Conservation (phyloP, 805 yeast genomes). For the Dipodascus geniculatus region DNA sequence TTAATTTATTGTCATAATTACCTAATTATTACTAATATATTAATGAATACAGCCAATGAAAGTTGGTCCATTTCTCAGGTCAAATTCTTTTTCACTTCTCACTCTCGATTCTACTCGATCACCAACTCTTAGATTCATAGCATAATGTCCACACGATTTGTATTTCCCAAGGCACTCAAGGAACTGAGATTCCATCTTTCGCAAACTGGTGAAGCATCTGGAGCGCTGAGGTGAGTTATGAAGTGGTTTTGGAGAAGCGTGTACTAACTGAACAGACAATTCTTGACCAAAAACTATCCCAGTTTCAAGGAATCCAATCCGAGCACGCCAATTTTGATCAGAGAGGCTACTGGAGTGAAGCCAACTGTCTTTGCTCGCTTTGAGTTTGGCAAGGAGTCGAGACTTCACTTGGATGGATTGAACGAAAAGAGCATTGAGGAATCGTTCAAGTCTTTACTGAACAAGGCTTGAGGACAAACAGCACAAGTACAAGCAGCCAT, state of each 20-base stretch:
- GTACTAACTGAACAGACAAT: too few species aligned
- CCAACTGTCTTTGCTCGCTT: slow-evolving; percentile 70
- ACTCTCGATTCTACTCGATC: not conserved
- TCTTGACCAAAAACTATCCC: slow-evolving; percentile 54
- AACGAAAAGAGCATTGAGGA: slow-evolving; percentile 31
- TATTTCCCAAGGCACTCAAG: slow-evolving; percentile 41
- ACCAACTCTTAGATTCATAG: not conserved
- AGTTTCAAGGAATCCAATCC: slow-evolving; percentile 52
- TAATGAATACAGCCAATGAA: too few species aligned
- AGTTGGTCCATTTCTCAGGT: not conserved
- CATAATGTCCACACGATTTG: slow-evolving; percentile 24
- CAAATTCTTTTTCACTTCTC: not conserved
- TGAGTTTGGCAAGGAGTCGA: slow-evolving; percentile 33
- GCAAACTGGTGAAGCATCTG: slow-evolving; percentile 64
- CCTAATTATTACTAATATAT: too few species aligned
- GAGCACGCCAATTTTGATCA: slow-evolving; percentile 57
- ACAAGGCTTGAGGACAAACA: not conserved
- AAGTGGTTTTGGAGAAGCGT: not conserved
- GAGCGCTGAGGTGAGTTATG: slow-evolving; percentile 39
- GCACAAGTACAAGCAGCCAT: not conserved
- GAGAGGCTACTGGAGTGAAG: slow-evolving; percentile 63
- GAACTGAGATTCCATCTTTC: slow-evolving; percentile 77
- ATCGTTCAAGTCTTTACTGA: slow-evolving; percentile 23
- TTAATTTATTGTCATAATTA: too few species aligned
- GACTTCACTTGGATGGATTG: slow-evolving; percentile 35